Evolutionary conservation across 2,329 filamentous ascomycete genomes (phyloP).

Genomic region (Penicillium sp.): DNA sequence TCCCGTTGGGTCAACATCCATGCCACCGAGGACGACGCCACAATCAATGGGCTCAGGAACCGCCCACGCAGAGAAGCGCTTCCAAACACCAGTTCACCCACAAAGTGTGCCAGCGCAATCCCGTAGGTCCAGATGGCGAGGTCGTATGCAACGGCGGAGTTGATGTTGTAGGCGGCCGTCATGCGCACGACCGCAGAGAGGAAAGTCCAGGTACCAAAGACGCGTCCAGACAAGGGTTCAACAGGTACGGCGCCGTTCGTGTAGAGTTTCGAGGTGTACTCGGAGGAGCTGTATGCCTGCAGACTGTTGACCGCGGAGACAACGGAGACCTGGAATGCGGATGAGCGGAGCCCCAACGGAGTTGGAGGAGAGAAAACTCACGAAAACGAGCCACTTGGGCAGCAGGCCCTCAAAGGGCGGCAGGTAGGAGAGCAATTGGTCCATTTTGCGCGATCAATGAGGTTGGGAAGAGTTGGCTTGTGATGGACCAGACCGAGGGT

Average conservation of each 20-base stretch:
- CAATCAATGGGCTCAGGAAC: slow-evolving; percentile 57
- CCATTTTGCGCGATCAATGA: slow-evolving; percentile 20
- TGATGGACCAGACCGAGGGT: slow-evolving; percentile 19
- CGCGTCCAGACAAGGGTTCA: slow-evolving; percentile 71
- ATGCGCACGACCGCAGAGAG: slow-evolving; percentile 72
- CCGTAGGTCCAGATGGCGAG: slow-evolving; percentile 78
- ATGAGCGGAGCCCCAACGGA: slow-evolving; percentile 6
- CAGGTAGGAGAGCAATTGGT: slow-evolving; percentile 30
- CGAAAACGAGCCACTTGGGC: slow-evolving; percentile 65
- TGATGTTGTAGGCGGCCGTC: slow-evolving; percentile 80
- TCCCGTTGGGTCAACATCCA: slow-evolving; percentile 63
- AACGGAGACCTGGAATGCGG: slow-evolving; percentile 60
- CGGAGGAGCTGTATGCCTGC: slow-evolving; percentile 75
- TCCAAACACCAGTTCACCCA: slow-evolving; percentile 74
- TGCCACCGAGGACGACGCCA: slow-evolving; percentile 53
- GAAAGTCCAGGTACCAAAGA: slow-evolving; percentile 86
- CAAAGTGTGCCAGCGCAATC: slow-evolving; percentile 74
- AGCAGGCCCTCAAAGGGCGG: slow-evolving; percentile 51
- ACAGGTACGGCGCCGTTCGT: slow-evolving; percentile 55
- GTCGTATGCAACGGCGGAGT: slow-evolving; percentile 70
- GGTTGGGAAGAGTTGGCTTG: background rate
- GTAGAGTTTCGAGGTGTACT: slow-evolving; percentile 85
- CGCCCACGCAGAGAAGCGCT: slow-evolving; percentile 65
- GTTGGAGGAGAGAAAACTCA: slow-evolving; percentile 36
- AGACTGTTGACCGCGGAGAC: slow-evolving; percentile 80